A percentile compares a stretch with the other conserved stretches of the same genome.
Conservation (phyloP, 331 rosid species). For the Cydonia oblonga region DNA sequence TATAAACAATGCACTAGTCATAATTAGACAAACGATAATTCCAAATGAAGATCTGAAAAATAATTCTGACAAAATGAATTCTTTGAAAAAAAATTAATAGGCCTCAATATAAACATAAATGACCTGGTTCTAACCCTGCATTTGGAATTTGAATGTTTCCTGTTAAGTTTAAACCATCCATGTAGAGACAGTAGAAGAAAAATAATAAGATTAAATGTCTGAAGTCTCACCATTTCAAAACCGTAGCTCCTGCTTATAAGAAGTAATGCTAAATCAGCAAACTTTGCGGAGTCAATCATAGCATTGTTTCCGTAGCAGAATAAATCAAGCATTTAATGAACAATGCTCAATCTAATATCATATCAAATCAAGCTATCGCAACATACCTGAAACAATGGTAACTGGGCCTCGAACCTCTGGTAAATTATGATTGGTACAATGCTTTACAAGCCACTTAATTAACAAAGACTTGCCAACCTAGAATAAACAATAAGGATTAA, state of each 20-base stretch:
- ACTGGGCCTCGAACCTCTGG: conserved; percentile 80
- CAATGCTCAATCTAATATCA: not conserved
- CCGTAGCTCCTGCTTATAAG: conserved; percentile 86
- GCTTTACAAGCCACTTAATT: conserved; percentile 65
- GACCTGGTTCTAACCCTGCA: not conserved
- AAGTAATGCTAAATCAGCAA: conserved; percentile 83
- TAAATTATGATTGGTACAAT: conserved; percentile 75
- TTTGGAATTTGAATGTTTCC: conserved; percentile 93
- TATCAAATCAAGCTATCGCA: not conserved
- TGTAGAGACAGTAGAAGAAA: too few relatives aligned
- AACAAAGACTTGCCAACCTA: conserved; percentile 82
- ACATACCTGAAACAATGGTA: conserved; percentile 67
- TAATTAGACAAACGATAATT: not conserved
- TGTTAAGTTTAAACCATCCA: conserved; percentile 3
- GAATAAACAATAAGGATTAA: not conserved
- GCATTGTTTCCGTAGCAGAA: conserved; percentile 56
- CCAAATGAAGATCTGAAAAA: not conserved
- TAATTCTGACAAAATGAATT: too few relatives aligned
- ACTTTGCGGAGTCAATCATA: conserved; percentile 84
- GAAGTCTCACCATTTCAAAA: conserved; percentile 73
- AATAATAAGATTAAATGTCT: too few relatives aligned
- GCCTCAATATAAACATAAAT: not conserved
- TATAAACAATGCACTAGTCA: not conserved
- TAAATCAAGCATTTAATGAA: conserved; percentile 2
- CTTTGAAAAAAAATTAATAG: too few relatives aligned